Base-by-base conservation (phyloP, 495 filamentous ascomycete genomes). In the Podospora sp. region DNA sequence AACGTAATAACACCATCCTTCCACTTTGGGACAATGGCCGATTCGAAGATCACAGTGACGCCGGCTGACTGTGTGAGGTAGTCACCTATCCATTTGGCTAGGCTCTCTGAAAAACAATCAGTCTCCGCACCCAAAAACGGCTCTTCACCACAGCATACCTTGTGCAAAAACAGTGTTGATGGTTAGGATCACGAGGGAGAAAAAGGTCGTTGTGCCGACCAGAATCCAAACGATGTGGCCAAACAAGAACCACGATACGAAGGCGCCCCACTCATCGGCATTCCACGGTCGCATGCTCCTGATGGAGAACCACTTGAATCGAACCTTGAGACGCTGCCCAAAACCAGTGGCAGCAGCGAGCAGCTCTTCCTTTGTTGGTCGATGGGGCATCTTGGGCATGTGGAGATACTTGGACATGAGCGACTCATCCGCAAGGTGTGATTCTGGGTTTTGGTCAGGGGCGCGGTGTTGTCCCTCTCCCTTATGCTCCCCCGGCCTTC, bases 221-320 rank as follows among this genome's bases (percentile, higher is more conserved):
- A 97, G 84, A 65, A 99, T 86, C 95, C 95, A 99, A 33, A 97
- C 85, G 50, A 99, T 80, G 79, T 99, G 96, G 0, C 95, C 95
- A 36, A 97, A 82, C 50, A 99, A 79, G 62, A 97, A 87, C 94
- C 95, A 99, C 1, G 94, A 97, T 53, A 97, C 89, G 69, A 99
- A 92, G 4, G 94, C 96, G 52, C 91, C 88, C 76, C 97, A 96
- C 74, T 99, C 95, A 76, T 99, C 95, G 22, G 89, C 84, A 78
- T 94, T 99, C 84, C 94, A 99, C 1, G 95, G 95, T n/a, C 95
- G 88, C 74, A 90, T 91, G 76, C 93, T 96, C 71, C 94, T 84
- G 72, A 99, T 98, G 20, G 95, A 94, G 68, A 96, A 89, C 95
- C 96, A 99, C 74, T 99, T 99, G 79, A 97, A 97, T 21, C 92